A percentile compares a stretch with the other conserved stretches of the same genome.
These are phyloP conservation scores for Saccharomycodes ludwigii DNA, from an alignment of 805 yeast genomes.

Conservation along the genomic window DNA sequence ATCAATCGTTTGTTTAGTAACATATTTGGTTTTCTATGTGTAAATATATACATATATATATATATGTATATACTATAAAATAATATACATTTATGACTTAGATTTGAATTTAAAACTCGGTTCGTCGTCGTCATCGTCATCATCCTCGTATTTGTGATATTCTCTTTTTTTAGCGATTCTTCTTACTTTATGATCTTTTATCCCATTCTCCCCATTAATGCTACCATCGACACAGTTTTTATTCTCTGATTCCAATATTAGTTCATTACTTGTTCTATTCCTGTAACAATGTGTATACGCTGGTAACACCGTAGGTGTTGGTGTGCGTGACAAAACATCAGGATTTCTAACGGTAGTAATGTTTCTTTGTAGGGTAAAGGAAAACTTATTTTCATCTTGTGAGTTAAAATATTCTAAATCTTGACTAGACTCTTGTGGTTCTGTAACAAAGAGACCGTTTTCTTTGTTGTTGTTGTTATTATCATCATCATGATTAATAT, in stretches of 20 bases:
- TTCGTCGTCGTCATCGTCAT: neutral
- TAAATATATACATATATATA: neutral
- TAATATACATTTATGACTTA: too few relatives aligned
- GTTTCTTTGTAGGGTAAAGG: too few relatives aligned
- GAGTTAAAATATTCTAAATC: too few relatives aligned
- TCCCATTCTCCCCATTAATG: slow-evolving; percentile 1
- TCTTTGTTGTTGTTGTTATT: too few relatives aligned
- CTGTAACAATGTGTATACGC: neutral
- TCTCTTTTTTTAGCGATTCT: neutral
- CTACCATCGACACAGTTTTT: slow-evolving; percentile 1
- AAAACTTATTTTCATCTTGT: too few relatives aligned
- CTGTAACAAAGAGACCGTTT: too few relatives aligned
- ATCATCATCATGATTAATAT: too few relatives aligned
- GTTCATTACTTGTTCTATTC: slow-evolving; percentile 7
- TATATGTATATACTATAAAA: too few relatives aligned
- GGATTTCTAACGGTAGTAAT: too few relatives aligned
- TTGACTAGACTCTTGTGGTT: too few relatives aligned
- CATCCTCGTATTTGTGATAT: neutral
- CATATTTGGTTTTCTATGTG: neutral
- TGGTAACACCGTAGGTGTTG: neutral
- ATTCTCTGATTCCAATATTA: too few relatives aligned
- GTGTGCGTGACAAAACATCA: too few relatives aligned
- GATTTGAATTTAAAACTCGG: neutral
- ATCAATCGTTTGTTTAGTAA: slow-evolving; percentile 1
- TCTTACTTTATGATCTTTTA: slow-evolving; percentile 2